Evolutionary conservation across 306 rosid genomes (phyloP), one percentile per base, ranked within the genome.

Genomic region (Prunus salicina): DNA sequence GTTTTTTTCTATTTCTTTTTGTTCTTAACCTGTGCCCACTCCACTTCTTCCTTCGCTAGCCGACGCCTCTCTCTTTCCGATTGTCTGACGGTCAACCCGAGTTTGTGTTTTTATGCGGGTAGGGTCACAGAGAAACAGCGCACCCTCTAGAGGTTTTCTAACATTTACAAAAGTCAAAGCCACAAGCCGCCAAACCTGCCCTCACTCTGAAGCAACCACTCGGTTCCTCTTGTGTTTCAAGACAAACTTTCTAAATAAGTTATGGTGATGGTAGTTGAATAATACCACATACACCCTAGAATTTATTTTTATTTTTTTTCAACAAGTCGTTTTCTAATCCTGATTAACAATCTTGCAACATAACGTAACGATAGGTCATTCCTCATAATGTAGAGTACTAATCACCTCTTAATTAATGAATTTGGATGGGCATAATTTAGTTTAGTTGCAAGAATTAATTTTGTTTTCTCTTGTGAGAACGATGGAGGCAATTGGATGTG

Each of bases 141-240:
- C 74, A 77, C 71, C 72, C 18, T 16, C 61, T 4, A 43, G 67
- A 62, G 55, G 43, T 63, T 79, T 72, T 86, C 58, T 78, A 65
- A 68, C 38, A 51, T 68, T 70, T 71, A 28, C 69, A n/a, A 83
- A 78, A 88, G 97, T 91, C 97, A 93, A 93, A 88, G 82, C 82
- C 89, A 65, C 12, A 70, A 61, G 75, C 34, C 67, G 49, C 84
- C 91, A 86, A 91, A 82, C 76, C 47, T 87, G 82, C 88, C 93
- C 96, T 84, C 79, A 62, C 83, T 80, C 25, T 65, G 79, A 91
- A 87, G 98, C 71, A 88, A 91, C 84, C 67, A 77, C 83, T 71
- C 67, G 69, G 15, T 67, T 46, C 79, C 38, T 19, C 22, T 60
- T 6, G 84, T 51, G 60, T 41, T 38, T 67, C 49, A 52, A 7